Evolutionary conservation across 176 grass and related monocot species (phyloP).

Genomic region (Melocanna baccifera): DNA sequence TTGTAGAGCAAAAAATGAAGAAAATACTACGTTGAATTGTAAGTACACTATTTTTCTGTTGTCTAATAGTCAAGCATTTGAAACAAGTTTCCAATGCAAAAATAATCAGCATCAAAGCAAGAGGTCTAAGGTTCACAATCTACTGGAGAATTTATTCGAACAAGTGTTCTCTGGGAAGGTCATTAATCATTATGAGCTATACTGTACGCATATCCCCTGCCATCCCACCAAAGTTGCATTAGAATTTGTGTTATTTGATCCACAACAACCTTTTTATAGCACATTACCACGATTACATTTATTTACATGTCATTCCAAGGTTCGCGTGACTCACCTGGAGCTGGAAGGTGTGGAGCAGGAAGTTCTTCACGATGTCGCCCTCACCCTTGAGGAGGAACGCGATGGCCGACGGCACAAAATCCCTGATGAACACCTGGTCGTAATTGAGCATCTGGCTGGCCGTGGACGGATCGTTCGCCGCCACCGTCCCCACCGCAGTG

Average conservation of each 20-base stretch:
- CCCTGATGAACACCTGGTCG: conserved; percentile 96
- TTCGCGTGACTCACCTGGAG: conserved; percentile 54
- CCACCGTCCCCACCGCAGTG: conserved; percentile 73
- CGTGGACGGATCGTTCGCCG: conserved; percentile 67
- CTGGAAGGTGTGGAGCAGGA: conserved; percentile 94
- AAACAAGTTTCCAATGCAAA: background rate
- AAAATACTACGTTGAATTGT: background rate
- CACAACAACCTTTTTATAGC: background rate
- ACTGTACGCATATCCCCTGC: background rate
- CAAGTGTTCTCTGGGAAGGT: background rate
- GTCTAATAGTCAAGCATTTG: background rate
- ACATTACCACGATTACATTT: conserved; percentile 10
- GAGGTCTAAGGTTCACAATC: background rate
- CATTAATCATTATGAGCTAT: background rate
- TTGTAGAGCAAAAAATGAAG: background rate
- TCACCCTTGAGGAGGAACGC: conserved; percentile 86
- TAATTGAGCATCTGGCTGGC: conserved; percentile 85
- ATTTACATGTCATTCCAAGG: background rate
- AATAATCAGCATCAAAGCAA: background rate
- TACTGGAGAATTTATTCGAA: background rate
- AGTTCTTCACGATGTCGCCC: conserved; percentile 86
- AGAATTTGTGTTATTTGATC: background rate
- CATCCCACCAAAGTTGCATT: background rate
- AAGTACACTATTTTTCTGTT: background rate
- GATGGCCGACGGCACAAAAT: conserved; percentile 86